Base-by-base conservation (phyloP, 2,329 filamentous ascomycete genomes). In the Colletotrichum sojae region DNA sequence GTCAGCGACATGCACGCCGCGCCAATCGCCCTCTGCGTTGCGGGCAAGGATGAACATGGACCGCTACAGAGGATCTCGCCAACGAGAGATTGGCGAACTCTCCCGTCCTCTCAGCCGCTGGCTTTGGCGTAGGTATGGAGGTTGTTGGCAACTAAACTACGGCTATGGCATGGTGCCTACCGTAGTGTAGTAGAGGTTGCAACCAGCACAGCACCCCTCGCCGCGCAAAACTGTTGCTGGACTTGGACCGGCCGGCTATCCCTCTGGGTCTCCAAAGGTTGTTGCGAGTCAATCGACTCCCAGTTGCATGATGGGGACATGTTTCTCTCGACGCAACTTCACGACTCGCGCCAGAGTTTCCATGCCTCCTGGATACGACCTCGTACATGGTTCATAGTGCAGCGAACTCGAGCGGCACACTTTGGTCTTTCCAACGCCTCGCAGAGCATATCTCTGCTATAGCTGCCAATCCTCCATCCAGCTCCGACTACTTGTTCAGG, bases 61-160 rank as follows among this genome's bases (percentile, higher is more conserved):
- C 46, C 52, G 53, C 31, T 22, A 43, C 49, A 20, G 43, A 58
- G 65, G 39, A 68, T 70, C 67, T 70, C 63, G 48, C 25, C 46
- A 54, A 20, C n/a, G 5, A 70, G 67, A 68, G 67, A 70, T 70
- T 70, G 63, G 53, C 63, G 67, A 70, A 51, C 25, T 54, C 40
- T 58, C 57, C 56, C 53, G 27, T 48, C n/a, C 46, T 48, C 46
- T 61, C 62, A 57, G 57, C 51, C 27, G 40, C 57, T 22, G 40
- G 46, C n/a, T 43, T 20, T 22, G 46, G 54, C 25, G 45, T 36
- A 61, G n/a, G 49, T 22, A 20, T 18, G 16, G 46, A 51, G 16
- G 43, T 61, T 48, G 36, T 36, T 36, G 31, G 31, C 31, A 36
- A 8, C 31, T 36, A 36, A 8, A 9, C 22, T 25, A 25, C 22